Evolutionary conservation across 2,329 filamentous ascomycete species (phyloP), one percentile per base, ranked within the genome.

Genomic region (Madurella fahalii): DNA sequence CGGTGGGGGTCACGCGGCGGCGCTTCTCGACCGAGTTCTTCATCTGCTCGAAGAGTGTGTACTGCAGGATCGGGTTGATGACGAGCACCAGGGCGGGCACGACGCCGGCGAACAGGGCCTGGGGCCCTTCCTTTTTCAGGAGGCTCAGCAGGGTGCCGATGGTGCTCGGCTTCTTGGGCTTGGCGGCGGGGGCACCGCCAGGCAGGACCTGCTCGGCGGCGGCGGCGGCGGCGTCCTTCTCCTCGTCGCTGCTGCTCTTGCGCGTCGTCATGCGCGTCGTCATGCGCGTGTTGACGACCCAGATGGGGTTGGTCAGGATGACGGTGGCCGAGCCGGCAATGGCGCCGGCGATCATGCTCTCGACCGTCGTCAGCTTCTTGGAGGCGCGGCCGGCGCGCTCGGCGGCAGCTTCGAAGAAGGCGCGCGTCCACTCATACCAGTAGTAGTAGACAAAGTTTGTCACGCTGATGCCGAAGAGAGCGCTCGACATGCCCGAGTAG

Each of bases 381-480:
- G 82, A 85, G 54, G 85, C 81, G 60, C 90, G 85, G 34, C 88
- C 89, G 52, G 88, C 78, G 65, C 83, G 85, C 54, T 80, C 71
- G 44, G 91, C 90, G 9, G 90, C 89, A 61, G 80, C 79, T 70
- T 90, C 90, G 75, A 97, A 96, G 69, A 87, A 87, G 48, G 87
- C 81, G 56, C 92, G 86, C 59, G 91, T 94, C 89, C 90, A 99
- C 77, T 99, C 94, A 74, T 97, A 99, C 93, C 90, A 99, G 80
- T 97, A 99, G 77, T 99, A 99, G 80, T 99, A 99, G 46, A 99
- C 93, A 70, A 99, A 99, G 78, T 99, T 99, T 65, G 94, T 99
- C 64, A 99, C 86, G 72, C 89, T 94, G 77, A 99, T 97, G 71
- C 94, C 94, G 72, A 99, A 96, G 44, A 99, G 80, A 49, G 94